These are phyloP conservation scores for Sarocladium brachiariae DNA, from an alignment of 2,329 filamentous ascomycete genomes.

Conservation along the genomic window DNA sequence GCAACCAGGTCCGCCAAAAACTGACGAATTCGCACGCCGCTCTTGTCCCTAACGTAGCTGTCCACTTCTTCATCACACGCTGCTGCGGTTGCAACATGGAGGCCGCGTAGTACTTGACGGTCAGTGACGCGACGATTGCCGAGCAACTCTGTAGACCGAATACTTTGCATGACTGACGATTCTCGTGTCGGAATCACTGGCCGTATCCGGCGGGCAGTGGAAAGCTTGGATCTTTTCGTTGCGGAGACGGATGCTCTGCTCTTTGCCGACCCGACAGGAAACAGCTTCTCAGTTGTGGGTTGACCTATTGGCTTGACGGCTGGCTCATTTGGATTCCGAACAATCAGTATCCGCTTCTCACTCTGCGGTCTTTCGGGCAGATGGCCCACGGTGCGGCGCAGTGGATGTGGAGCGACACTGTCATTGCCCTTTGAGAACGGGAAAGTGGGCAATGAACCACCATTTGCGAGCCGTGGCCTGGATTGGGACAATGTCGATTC, in stretches of 20 bases:
- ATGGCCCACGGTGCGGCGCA: conserved; percentile 3
- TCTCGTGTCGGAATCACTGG: conserved; percentile 29
- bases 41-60: conserved; percentile 42
- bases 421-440: neutral
- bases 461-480: neutral
- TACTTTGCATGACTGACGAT: conserved; percentile 25
- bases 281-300: conserved; percentile 7
- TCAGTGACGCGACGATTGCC: conserved; percentile 31
- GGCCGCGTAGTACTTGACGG: conserved; percentile 45
- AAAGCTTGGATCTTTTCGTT: conserved; percentile 20
- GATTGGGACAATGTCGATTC: neutral
- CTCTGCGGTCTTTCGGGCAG: neutral
- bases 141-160: conserved; percentile 12
- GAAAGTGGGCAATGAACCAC: neutral
- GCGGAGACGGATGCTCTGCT: neutral
- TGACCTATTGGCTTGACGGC: neutral
- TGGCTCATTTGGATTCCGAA: neutral
- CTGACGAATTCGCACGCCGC: conserved; percentile 44
- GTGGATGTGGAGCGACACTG: neutral
- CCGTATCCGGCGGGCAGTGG: conserved; percentile 16
- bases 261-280: neutral
- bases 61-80: conserved; percentile 50
- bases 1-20: conserved; percentile 48
- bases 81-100: conserved; percentile 49
- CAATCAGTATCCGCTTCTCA: neutral